A percentile compares a stretch with the other conserved stretches of the same genome.
phyloP scores from a whole-genome alignment of 2,329 filamentous ascomycete genomes.

The Nemania sp. region DNA sequence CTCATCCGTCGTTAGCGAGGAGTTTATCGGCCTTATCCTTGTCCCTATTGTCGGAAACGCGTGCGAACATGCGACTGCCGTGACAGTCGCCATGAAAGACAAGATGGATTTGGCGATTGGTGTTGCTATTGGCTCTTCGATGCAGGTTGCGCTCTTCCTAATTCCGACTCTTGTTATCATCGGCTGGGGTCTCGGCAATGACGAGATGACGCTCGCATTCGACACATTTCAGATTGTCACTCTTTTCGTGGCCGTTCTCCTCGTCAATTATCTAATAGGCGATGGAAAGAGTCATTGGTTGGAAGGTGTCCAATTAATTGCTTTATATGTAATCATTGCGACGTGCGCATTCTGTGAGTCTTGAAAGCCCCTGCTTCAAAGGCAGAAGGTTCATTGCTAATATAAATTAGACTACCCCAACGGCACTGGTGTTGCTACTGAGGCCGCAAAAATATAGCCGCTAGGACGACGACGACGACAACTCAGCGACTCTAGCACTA shows the following conservation, averaged over 20 bases:
- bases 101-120: constrained; percentile 88
- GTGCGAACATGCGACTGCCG: constrained; percentile 83
- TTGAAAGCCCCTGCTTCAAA: neutral
- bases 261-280: constrained; percentile 87
- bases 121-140: constrained; percentile 82
- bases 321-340: constrained; percentile 83
- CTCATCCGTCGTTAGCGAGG: constrained; percentile 73
- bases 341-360: constrained; percentile 72
- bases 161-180: constrained; percentile 82
- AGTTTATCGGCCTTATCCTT: constrained; percentile 84
- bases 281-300: constrained; percentile 88
- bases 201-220: constrained; percentile 85
- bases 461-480: neutral
- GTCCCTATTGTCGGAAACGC: constrained; percentile 87
- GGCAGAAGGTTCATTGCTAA: constrained; percentile 15
- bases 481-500: neutral
- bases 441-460: neutral
- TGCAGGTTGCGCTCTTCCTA: constrained; percentile 84
- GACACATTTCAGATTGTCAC: constrained; percentile 90
- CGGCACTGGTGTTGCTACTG: constrained; percentile 26
- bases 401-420: constrained; percentile 38
- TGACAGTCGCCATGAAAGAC: constrained; percentile 83
- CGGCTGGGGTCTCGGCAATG: constrained; percentile 78
- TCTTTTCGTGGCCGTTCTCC: constrained; percentile 83
- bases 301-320: constrained; percentile 80